Conservation (phyloP, 2,329 filamentous ascomycete genomes). For the Calonectria ilicicola region DNA sequence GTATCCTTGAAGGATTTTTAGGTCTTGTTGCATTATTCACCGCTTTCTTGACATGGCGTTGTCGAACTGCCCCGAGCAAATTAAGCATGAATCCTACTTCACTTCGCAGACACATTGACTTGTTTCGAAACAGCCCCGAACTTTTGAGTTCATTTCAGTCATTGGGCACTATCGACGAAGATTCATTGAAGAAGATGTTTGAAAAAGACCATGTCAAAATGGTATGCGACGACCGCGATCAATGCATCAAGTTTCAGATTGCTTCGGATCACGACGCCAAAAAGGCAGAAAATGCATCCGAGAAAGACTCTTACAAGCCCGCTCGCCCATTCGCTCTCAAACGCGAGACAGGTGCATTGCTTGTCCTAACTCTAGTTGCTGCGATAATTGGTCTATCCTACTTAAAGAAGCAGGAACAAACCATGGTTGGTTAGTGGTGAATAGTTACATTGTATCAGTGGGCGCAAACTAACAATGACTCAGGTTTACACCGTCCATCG, state of each 20-base stretch:
- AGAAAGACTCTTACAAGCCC: conserved; percentile 41
- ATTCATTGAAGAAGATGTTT: conserved; percentile 12
- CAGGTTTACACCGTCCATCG: conserved; percentile 47
- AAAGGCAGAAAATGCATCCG: neutral
- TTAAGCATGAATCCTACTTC: conserved; percentile 43
- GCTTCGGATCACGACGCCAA: neutral
- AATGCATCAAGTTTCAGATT: neutral
- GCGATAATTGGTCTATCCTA: conserved; percentile 33
- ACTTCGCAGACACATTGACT: conserved; percentile 30
- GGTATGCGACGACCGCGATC: neutral
- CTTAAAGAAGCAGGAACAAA: conserved; percentile 37
- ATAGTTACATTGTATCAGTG: too few species aligned
- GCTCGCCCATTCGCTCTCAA: conserved; percentile 38
- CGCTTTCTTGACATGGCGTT: conserved; percentile 31
- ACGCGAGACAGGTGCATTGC: conserved; percentile 26
- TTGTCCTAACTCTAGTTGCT: conserved; percentile 25
- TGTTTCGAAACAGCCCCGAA: conserved; percentile 34
- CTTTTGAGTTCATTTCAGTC: conserved; percentile 9
- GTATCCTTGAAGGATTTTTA: conserved; percentile 44
- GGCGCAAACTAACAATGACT: neutral
- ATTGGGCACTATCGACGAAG: conserved; percentile 28
- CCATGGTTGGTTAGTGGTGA: conserved; percentile 29
- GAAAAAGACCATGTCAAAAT: conserved; percentile 32
- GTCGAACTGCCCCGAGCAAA: conserved; percentile 8
- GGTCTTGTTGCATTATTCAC: conserved; percentile 36